Evolutionary conservation across 768 basidiomycete species (phyloP).

Genomic region (Multifurca ochricompacta): DNA sequence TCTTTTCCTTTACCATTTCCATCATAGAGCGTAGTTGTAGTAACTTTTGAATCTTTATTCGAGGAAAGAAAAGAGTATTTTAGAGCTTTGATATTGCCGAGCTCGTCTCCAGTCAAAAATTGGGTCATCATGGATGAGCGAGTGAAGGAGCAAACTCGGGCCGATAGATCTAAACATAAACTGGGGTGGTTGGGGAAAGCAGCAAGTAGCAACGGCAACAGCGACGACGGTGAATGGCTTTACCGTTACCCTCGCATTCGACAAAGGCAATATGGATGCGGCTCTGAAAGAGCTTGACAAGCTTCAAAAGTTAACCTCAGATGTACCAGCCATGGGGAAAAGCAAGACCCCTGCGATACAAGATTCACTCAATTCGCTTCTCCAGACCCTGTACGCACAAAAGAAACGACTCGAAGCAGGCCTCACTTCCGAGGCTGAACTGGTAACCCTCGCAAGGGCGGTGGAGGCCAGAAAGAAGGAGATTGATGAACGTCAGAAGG

Average conservation of each 20-base stretch:
- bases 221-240: neutral
- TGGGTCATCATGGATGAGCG: slow-evolving; percentile 42
- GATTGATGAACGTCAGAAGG: slow-evolving; percentile 83
- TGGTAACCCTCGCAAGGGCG: slow-evolving; percentile 44
- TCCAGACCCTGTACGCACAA: slow-evolving; percentile 48
- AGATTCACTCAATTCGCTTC: slow-evolving; percentile 57
- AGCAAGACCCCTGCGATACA: slow-evolving; percentile 47
- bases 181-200: too few species aligned
- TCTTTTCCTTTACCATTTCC: slow-evolving; percentile 29
- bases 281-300: slow-evolving; percentile 73
- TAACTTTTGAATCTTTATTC: slow-evolving; percentile 29
- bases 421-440: slow-evolving; percentile 39
- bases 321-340: slow-evolving; percentile 32
- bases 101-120: slow-evolving; percentile 72
- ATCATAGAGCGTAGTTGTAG: slow-evolving; percentile 30
- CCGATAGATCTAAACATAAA: neutral
- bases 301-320: slow-evolving; percentile 55
- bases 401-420: slow-evolving; percentile 46
- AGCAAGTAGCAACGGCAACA: too few species aligned
- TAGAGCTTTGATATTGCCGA: slow-evolving; percentile 65
- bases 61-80: slow-evolving; percentile 31
- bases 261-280: slow-evolving; percentile 48
- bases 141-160: neutral
- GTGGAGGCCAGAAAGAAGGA: slow-evolving; percentile 75
- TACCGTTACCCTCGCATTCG: neutral